Base-by-base conservation (phyloP, 2,329 filamentous ascomycete genomes). In the Botrytis fabae region DNA sequence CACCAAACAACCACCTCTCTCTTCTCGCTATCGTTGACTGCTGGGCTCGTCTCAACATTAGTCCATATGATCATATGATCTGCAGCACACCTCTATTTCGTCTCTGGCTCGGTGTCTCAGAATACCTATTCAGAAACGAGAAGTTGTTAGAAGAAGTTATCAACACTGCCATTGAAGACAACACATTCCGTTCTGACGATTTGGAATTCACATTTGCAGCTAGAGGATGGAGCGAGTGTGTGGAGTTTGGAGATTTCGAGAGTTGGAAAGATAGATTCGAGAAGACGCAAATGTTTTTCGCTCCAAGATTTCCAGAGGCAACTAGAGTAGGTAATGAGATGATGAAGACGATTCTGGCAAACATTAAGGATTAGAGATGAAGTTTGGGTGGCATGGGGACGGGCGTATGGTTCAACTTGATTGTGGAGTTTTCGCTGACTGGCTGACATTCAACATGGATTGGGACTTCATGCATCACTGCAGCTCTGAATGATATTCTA, bases 11-110 rank as follows among this genome's bases (percentile, higher is more conserved):
- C 81, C 97, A 99, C 82, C 87, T 99, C 44, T 95, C 91, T 81
- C 86, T 99, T 73, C 87, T 99, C 62, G 96, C 95, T 64, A 99
- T 99, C 89, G 97, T 98, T 61, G 96, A 99, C 84, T 98, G 95
- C 84, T 99, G 96, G 96, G 96, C 93, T 81, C 93, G 93, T 77
- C 87, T 98, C 63, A 92, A 91, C 48, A 99, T 98, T 79, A 92
- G 97, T 65, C 96, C 96, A 0, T 99, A 99, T 82, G 95, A 99
- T 83, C 97, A 99, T 85, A 99, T 99, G 95, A 97, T 99, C 78
- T 99, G 96, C 85, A 97, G 94, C 71, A 99, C 96, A 57, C 96
- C 96, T 84, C 89, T 98, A 64, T 99, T 99, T 85, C 92, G 96
- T 69, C 89, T 99, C 76, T 98, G 96, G 90, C 88, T 99, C 48